phyloP scores from a whole-genome alignment of 2,329 filamentous ascomycete species.

The Fusarium piperis region DNA sequence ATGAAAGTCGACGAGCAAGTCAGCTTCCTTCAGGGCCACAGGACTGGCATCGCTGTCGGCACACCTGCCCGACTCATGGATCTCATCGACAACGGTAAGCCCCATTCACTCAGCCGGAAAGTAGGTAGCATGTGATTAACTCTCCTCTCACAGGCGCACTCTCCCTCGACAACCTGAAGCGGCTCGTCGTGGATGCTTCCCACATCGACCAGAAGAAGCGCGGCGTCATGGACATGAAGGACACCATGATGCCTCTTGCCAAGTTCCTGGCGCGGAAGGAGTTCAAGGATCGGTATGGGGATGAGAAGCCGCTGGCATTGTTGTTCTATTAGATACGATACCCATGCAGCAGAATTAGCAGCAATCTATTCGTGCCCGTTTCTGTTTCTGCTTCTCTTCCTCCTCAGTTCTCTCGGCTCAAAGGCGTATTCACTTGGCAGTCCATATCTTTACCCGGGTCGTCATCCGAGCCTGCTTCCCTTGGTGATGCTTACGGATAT shows the following conservation, averaged over 20 bases:
- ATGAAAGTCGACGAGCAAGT: slow-evolving; percentile 93
- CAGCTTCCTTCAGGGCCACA: slow-evolving; percentile 73
- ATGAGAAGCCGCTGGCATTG: slow-evolving; percentile 66
- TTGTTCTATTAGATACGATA: slow-evolving; percentile 68
- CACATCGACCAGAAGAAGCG: slow-evolving; percentile 96
- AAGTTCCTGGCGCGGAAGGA: slow-evolving; percentile 76
- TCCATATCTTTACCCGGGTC: background rate
- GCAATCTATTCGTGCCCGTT: background rate
- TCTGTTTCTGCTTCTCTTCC: background rate
- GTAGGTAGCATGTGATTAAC: background rate
- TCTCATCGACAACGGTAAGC: slow-evolving; percentile 80
- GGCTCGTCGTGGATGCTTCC: slow-evolving; percentile 89
- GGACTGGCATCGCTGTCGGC: slow-evolving; percentile 87
- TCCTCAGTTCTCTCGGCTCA: background rate
- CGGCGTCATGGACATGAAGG: slow-evolving; percentile 94
- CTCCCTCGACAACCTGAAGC: slow-evolving; percentile 74
- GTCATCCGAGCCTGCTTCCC: background rate
- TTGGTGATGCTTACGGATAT: background rate
- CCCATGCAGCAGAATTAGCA: slow-evolving; percentile 18
- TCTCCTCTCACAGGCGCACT: slow-evolving; percentile 64
- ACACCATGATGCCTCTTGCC: slow-evolving; percentile 84
- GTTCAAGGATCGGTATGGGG: slow-evolving; percentile 75
- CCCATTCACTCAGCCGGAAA: background rate
- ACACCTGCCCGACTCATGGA: slow-evolving; percentile 87
- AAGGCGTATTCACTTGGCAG: background rate